Evolutionary conservation across 495 filamentous ascomycete species (phyloP), one percentile per base, ranked within the genome.

Genomic region (Hamigera avellanea): DNA sequence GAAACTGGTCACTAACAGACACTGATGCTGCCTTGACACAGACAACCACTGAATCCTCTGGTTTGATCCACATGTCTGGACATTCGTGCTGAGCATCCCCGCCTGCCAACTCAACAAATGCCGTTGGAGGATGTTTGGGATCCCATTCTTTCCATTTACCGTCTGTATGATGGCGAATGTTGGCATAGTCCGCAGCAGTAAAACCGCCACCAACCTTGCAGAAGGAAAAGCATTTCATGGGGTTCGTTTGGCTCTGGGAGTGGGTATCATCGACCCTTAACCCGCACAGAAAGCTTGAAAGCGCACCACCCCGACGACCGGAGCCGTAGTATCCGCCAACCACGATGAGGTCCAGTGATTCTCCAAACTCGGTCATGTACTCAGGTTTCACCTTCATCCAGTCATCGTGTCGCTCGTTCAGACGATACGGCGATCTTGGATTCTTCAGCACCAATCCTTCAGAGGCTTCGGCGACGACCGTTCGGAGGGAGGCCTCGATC

Each of bases 331-430:
- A 96, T 18, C 89, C 93, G 27, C 91, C 91, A 29, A 98, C 72
- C 5, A 98, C 70, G 13, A 94, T 62, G 34, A 86, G 79, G 51
- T 98, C 91, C 8, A 98, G 73, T 5, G 80, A 83, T 59, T 98
- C 91, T 38, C 91, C 91, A 52, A 88, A 95, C 44, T 94, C 91
- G 16, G 77, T 79, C 91, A 98, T 95, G 59, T 98, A 98, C 41
- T 98, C 91, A 4, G 91, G 91, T 54, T 98, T 98, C 14, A 98
- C 87, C 55, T 98, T 98, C 67, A 96, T 84, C 91, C 91, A 98
- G 63, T 93, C 82, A 48, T 95, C 86, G 50, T 91, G 91, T 19
- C 91, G 83, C 44, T 86, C 82, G 54, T 94, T 95, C 19, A 95
- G 65, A 17, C 78, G 73, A 53, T 98, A 98, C 33, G 73, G 63